Evolutionary conservation across 257 asterid species (phyloP).

Genomic region (Fraxinus americana): DNA sequence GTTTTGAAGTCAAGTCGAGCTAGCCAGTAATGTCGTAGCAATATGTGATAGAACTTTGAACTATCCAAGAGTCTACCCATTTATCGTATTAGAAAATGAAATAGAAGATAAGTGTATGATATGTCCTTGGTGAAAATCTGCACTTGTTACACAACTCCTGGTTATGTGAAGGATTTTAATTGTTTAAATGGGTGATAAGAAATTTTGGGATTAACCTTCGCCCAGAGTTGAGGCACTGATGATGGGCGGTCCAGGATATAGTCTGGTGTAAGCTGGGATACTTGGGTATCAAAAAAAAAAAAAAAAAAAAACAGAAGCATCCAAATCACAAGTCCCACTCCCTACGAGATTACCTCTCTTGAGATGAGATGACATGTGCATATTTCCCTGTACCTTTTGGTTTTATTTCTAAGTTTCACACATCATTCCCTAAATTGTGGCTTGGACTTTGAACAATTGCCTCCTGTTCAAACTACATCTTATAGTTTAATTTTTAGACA

Average conservation of each 20-base stretch:
- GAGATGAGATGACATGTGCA: conserved; percentile 20
- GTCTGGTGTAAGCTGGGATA: too few species aligned
- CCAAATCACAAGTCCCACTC: background rate
- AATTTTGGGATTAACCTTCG: too few species aligned
- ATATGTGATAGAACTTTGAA: background rate
- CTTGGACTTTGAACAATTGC: conserved; percentile 85
- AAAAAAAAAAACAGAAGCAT: conserved; percentile 28
- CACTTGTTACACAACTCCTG: background rate
- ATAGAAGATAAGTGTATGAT: too few species aligned
- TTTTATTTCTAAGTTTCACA: conserved; percentile 6
- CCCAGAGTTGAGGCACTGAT: too few species aligned
- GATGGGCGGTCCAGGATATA: too few species aligned
- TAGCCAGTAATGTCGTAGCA: background rate
- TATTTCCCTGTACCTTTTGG: conserved; percentile 3
- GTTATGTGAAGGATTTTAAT: background rate
- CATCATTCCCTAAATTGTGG: conserved; percentile 60
- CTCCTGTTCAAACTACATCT: conserved; percentile 81
- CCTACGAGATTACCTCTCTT: conserved; percentile 27
- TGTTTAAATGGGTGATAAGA: too few species aligned
- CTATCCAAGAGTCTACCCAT: background rate
- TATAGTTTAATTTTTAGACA: background rate
- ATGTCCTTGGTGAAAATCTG: too few species aligned
- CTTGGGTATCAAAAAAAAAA: too few species aligned
- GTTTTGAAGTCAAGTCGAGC: background rate
- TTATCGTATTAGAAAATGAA: background rate